Evolutionary conservation across 192 early-diverging fungal genomes (phyloP).

Genomic region (Funneliformis mosseae): DNA sequence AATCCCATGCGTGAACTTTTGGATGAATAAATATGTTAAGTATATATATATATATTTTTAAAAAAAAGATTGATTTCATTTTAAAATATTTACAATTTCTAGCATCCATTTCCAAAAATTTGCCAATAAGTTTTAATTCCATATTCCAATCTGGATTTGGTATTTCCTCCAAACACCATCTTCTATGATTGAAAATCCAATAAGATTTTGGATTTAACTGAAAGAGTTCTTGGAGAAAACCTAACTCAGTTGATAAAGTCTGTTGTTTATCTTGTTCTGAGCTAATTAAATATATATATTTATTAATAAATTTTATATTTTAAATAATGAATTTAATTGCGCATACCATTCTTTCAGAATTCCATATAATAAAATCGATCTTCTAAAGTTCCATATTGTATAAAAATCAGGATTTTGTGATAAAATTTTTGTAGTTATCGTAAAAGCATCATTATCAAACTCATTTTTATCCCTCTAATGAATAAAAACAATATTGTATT

Average conservation of each 20-base stretch:
- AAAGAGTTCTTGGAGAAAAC: constrained; percentile 73
- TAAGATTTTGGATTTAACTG: constrained; percentile 90
- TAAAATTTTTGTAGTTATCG: constrained; percentile 70
- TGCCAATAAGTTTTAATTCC: constrained; percentile 76
- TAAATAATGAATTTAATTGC: constrained; percentile 31
- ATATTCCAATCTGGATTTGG: constrained; percentile 74
- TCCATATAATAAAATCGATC: constrained; percentile 65
- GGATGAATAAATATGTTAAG: background rate
- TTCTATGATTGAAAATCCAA: constrained; percentile 96
- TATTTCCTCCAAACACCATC: constrained; percentile 84
- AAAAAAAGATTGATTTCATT: constrained; percentile 19
- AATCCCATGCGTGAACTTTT: constrained; percentile 95
- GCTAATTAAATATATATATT: background rate
- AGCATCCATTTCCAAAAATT: constrained; percentile 85
- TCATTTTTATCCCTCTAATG: constrained; percentile 36
- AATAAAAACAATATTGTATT: constrained; percentile 22
- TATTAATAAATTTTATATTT: background rate
- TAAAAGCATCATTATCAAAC: constrained; percentile 57
- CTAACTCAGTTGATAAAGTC: constrained; percentile 68
- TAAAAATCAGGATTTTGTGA: constrained; percentile 90
- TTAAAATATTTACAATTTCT: constrained; percentile 77
- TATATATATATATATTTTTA: background rate
- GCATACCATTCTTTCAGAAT: constrained; percentile 41
- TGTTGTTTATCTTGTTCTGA: constrained; percentile 43
- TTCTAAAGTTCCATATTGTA: constrained; percentile 92